phyloP scores from a whole-genome alignment of 73 alveolate genomes.

The Uronychia binucleata region DNA sequence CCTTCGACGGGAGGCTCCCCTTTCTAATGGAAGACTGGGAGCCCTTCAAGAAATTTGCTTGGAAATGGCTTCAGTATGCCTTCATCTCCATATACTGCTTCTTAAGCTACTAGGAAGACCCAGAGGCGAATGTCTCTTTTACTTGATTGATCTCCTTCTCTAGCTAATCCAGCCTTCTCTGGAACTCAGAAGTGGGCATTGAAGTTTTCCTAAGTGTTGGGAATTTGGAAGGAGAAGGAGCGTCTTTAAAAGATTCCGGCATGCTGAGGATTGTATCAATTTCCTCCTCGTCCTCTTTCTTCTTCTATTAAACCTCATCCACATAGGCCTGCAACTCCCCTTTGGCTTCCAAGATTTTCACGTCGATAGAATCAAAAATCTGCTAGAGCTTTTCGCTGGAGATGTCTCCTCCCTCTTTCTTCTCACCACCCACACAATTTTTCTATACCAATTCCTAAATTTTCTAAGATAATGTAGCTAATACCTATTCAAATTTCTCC shows the following conservation, averaged over 20 bases:
- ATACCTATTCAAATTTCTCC: too few species aligned
- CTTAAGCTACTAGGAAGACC: background rate
- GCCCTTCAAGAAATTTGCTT: background rate
- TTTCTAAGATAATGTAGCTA: too few species aligned
- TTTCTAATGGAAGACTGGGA: background rate
- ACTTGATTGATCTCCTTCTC: background rate
- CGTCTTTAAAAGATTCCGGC: background rate
- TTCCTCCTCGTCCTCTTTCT: background rate
- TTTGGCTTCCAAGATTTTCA: too few species aligned
- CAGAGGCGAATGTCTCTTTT: background rate
- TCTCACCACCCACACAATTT: too few species aligned
- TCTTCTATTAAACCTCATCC: background rate
- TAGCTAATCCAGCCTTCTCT: background rate
- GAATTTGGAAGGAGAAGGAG: background rate
- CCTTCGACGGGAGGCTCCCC: background rate
- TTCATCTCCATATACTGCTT: background rate
- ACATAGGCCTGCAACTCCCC: too few species aligned
- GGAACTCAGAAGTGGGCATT: background rate
- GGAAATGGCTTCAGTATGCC: background rate
- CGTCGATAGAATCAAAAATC: too few species aligned
- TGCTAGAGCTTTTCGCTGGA: too few species aligned
- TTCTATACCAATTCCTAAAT: too few species aligned
- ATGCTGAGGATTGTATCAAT: background rate
- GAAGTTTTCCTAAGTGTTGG: background rate
- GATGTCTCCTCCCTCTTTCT: too few species aligned